Conservation (phyloP, 2,329 filamentous ascomycete species). For the Harringtonia lauricola region DNA sequence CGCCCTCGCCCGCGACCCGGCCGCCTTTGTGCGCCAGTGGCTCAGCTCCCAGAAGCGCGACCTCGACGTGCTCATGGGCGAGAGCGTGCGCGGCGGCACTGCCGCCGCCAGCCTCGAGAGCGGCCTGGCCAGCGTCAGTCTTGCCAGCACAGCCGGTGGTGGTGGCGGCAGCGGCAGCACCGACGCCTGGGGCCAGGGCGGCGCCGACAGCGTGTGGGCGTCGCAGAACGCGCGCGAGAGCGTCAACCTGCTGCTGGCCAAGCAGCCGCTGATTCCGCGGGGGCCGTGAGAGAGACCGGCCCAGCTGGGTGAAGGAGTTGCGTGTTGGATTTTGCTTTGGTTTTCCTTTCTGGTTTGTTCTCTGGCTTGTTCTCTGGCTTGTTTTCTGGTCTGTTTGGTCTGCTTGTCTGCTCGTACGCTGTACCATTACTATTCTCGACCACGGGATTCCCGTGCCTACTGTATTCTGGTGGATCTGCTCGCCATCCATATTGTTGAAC, state of each 20-base stretch:
- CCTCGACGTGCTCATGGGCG: conserved; percentile 77
- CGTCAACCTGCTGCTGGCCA: conserved; percentile 48
- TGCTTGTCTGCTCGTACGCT: background rate
- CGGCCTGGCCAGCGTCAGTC: no score
- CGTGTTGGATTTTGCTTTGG: background rate
- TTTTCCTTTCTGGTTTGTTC: background rate
- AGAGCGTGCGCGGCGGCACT: conserved; percentile 52
- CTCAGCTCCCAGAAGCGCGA: conserved; percentile 84
- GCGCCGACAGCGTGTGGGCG: conserved; percentile 42
- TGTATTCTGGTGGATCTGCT: no score
- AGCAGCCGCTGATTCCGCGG: conserved; percentile 26
- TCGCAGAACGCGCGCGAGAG: conserved; percentile 51
- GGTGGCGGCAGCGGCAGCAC: conserved; percentile 16
- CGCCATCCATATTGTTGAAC: no score
- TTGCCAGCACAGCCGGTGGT: no score
- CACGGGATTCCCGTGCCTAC: no score
- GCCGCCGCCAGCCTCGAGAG: no score
- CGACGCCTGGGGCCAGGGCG: conserved; percentile 59
- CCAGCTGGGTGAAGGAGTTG: background rate
- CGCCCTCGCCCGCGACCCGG: conserved; percentile 68
- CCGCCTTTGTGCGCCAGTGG: conserved; percentile 78
- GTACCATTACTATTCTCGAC: no score
- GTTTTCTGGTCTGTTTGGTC: background rate
- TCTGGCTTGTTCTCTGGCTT: background rate
- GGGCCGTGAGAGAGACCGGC: background rate